Evolutionary conservation across 257 asterid genomes (phyloP), one percentile per base, ranked within the genome.

Genomic region (Solanum dulcamara): DNA sequence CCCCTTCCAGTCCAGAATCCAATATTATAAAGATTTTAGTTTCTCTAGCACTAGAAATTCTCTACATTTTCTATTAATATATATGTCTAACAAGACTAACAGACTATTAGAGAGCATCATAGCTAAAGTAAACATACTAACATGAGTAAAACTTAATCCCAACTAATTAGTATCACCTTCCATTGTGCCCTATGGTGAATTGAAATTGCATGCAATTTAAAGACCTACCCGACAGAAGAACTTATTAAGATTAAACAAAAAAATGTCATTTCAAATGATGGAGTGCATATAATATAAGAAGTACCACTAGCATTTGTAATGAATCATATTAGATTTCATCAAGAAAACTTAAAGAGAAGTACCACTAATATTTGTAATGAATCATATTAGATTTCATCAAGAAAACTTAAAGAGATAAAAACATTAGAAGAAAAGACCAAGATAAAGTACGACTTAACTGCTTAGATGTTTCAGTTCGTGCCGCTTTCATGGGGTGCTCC

Each of bases 381-480:
- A 64, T 6, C n/a, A 66, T 14, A 30, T 8, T 66, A 30, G 40
- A 66, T 66, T 66, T 66, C 42, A 66, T 30, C 42, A 62, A 62
- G 33, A 62, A 26, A 30, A 66, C 42, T 30, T 30, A 66, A n/a
- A n/a, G 18, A 30, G 10, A 15, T 3, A 15, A 32, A 32, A 67
- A 32, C 44, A 32, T 67, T 32, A 67, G 75, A 66, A 66, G 6
- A 64, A 64, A 28, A 5, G 72, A 64, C 28, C 74, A 30, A 17
- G 42, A 28, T 64, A 32, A 15, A 32, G 46, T 17, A 67, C 3
- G 40, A 84, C 98, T 93, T 89, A 92, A 95, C 98, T 90, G 99
- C 91, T 90, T 92, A 59, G 91, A 91, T 81, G 92, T 81, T 84
- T 96, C 97, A 46, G 89, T 88, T 89, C 97, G 93, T 50, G 92